phyloP scores from a whole-genome alignment of 345 rosid genomes.

The Brassica nigra region DNA sequence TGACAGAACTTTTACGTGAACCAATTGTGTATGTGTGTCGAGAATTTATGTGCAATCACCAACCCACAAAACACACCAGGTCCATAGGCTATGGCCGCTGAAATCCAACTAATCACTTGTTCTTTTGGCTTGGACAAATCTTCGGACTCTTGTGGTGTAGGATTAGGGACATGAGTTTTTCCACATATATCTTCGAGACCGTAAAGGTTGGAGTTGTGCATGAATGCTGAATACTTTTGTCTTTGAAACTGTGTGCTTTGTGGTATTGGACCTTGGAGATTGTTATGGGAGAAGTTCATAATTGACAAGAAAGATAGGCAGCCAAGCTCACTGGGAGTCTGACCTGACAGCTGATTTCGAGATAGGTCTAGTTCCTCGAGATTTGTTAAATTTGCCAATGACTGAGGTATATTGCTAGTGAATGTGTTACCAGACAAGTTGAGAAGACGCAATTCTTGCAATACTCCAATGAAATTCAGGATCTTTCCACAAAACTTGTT shows the following conservation, averaged over 20 bases:
- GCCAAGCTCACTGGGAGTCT: background rate
- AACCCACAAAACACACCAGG: background rate
- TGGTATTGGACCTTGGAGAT: background rate
- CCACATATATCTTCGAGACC: background rate
- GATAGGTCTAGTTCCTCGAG: background rate
- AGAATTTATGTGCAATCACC: background rate
- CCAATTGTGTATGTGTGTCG: background rate
- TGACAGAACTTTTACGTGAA: background rate
- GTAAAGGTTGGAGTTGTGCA: background rate
- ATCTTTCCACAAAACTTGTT: background rate
- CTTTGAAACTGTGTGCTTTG: background rate
- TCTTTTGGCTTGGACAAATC: background rate
- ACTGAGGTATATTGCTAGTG: background rate
- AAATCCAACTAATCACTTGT: conserved; percentile 2
- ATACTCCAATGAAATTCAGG: background rate
- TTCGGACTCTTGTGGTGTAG: background rate
- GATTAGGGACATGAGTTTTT: background rate
- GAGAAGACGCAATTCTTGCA: background rate
- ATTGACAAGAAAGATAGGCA: background rate
- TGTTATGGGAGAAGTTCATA: background rate
- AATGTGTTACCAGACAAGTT: background rate
- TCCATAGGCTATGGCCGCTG: background rate
- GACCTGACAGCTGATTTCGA: background rate
- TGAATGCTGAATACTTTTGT: background rate
- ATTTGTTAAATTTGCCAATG: background rate